Evolutionary conservation across 768 basidiomycete species (phyloP).

Genomic region (Leccinum imitatum): DNA sequence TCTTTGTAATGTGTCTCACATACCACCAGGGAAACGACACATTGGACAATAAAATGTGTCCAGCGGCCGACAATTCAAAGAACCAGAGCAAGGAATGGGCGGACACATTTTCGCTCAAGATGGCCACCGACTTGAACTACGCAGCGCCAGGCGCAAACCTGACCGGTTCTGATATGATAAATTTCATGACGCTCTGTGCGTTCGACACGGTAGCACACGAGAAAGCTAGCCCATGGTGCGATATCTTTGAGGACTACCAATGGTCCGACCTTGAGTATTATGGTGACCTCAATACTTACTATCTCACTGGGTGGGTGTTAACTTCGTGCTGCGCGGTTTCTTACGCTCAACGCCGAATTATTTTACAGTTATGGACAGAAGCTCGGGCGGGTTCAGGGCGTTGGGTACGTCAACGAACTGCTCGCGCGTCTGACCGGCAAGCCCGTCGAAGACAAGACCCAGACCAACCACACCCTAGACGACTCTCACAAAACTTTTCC

Average conservation of each 20-base stretch:
- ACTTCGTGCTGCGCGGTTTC: neutral
- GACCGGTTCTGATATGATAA: constrained; percentile 48
- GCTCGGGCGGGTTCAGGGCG: constrained; percentile 73
- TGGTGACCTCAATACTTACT: constrained; percentile 72
- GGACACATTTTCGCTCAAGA: constrained; percentile 48
- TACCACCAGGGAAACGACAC: constrained; percentile 53
- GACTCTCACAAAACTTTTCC: neutral
- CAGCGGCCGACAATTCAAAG: constrained; percentile 45
- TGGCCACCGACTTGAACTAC: constrained; percentile 55
- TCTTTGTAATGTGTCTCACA: neutral
- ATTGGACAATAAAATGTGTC: constrained; percentile 64
- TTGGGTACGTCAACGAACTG: constrained; percentile 80
- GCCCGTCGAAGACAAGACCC: constrained; percentile 66
- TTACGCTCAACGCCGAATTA: neutral
- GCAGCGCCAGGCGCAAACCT: constrained; percentile 65
- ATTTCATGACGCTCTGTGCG: constrained; percentile 68
- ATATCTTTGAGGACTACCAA: constrained; percentile 57
- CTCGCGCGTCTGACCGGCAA: constrained; percentile 28
- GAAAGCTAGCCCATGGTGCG: constrained; percentile 61
- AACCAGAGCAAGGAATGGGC: constrained; percentile 50
- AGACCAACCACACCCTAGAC: constrained; percentile 52
- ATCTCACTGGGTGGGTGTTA: constrained; percentile 52
- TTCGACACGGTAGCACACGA: constrained; percentile 63
- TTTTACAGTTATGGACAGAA: constrained; percentile 58
- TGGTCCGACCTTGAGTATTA: constrained; percentile 65